Base-by-base conservation (phyloP, 805 yeast genomes). In the Ogataea corticis region DNA sequence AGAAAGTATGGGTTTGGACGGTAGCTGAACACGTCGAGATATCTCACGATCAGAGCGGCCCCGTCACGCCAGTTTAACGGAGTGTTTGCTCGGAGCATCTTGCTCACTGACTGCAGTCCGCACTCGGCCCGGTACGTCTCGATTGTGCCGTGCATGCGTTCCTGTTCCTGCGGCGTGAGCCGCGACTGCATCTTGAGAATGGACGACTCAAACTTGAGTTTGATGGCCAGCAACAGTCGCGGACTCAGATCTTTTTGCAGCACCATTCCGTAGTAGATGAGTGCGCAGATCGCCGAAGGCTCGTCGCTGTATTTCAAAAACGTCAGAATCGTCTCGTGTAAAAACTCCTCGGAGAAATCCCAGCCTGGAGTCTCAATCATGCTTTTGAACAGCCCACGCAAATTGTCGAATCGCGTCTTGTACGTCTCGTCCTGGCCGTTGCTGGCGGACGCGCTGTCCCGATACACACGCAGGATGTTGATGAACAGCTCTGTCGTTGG, bases 271-370 rank as follows among this genome's bases (percentile, higher is more conserved):
- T 54, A 51, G 38, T 51, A 53, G 37, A 59, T 55, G 7, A 63
- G 33, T 4, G 51, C 51, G 38, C 65, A 59, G 9, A 63, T 51
- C 0, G 57, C 56, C 5, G 61, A 54, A 1, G 54, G 43, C 10
- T 42, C 37, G 38, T 63, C 67, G 10, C 63, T 60, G 42, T 49
- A 64, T 2, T 52, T 55, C 35, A 65, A 17, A 19, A 64, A 56
- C 1, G 65, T 53, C 7, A 45, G 12, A 18, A 58, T 5, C 2
- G 54, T 41, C 18, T 51, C 56, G 15, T 44, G 45, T 30, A 53
- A 44, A 25, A 58, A 50, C 9, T 17, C 33, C n/a, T 57, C 55
- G 7, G 46, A 33, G n/a, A 52, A 44, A 4, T 48, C 48, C 54
- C 55, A 52, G 4, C 50, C 46, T 0, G 52, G 49, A 2, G 44